These are phyloP conservation scores for Oryza longistaminata DNA, from an alignment of 176 grass and related monocot species.

Conservation along the genomic window DNA sequence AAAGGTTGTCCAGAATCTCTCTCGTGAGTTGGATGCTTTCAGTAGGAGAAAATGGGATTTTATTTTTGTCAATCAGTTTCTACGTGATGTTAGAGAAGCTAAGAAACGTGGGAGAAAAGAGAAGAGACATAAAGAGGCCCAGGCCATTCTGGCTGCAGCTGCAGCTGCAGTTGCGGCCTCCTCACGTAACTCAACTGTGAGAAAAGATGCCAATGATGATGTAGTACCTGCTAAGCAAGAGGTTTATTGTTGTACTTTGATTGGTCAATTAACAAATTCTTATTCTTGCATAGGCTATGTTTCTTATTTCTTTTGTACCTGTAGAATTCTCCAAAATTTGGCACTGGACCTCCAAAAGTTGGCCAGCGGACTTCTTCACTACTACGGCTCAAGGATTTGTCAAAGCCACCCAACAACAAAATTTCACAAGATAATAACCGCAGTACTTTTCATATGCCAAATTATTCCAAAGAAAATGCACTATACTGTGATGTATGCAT, in stretches of 20 bases:
- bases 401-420: constrained; percentile 60
- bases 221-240: constrained; percentile 48
- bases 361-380: constrained; percentile 36
- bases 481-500: constrained; percentile 85
- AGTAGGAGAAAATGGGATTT: constrained; percentile 91
- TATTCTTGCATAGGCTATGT: neutral
- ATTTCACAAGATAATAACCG: constrained; percentile 61
- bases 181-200: constrained; percentile 66
- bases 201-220: constrained; percentile 81
- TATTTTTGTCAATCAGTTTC: constrained; percentile 88
- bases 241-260: constrained; percentile 46
- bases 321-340: constrained; percentile 55
- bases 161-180: constrained; percentile 80
- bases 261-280: neutral
- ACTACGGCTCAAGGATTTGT: constrained; percentile 56
- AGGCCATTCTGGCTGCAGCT: constrained; percentile 88
- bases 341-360: constrained; percentile 51
- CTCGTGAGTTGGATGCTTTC: constrained; percentile 61
- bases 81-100: constrained; percentile 92
- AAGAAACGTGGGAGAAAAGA: constrained; percentile 98
- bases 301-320: constrained; percentile 30
- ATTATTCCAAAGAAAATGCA: constrained; percentile 77
- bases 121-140: constrained; percentile 93
- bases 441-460: constrained; percentile 70
- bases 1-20: constrained; percentile 77